Evolutionary conservation across 163 green algal species (phyloP).

Genomic region (Chloromonas sp.): DNA sequence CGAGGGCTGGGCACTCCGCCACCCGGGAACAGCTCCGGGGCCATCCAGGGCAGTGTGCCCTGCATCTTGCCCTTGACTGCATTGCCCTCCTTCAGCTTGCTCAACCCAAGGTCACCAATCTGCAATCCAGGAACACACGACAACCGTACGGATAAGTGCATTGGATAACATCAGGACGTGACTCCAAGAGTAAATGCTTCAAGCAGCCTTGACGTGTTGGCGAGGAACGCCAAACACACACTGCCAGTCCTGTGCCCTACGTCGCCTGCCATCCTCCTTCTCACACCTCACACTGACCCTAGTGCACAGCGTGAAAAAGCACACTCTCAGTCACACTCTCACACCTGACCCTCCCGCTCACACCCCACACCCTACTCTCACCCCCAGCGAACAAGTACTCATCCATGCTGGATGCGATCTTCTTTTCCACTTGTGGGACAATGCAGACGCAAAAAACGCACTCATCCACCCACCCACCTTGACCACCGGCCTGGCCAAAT

Average conservation of each 20-base stretch:
- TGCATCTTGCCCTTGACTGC: conserved; percentile 66
- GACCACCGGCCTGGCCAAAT: conserved; percentile 54
- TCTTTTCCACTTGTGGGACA: too few relatives aligned
- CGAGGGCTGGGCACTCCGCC: neutral
- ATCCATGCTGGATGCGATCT: too few relatives aligned
- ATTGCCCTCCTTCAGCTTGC: conserved; percentile 54
- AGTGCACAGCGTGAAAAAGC: neutral
- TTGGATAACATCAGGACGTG: too few relatives aligned
- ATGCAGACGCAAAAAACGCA: too few relatives aligned
- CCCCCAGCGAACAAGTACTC: too few relatives aligned
- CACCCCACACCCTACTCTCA: neutral
- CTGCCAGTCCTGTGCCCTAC: too few relatives aligned
- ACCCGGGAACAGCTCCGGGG: conserved; percentile 53
- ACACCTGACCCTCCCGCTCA: neutral
- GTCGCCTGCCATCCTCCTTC: too few relatives aligned
- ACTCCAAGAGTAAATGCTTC: too few relatives aligned
- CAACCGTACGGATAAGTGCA: too few relatives aligned
- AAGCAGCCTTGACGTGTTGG: too few relatives aligned
- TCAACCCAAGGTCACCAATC: conserved; percentile 64
- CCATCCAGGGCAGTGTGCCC: conserved; percentile 59
- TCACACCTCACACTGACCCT: too few relatives aligned
- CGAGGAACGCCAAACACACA: too few relatives aligned
- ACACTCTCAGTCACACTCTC: neutral
- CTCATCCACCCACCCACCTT: conserved; percentile 28
- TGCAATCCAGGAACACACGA: neutral